These are phyloP conservation scores for Osmanthus fragrans DNA, from an alignment of 257 asterid species.

Conservation along the genomic window DNA sequence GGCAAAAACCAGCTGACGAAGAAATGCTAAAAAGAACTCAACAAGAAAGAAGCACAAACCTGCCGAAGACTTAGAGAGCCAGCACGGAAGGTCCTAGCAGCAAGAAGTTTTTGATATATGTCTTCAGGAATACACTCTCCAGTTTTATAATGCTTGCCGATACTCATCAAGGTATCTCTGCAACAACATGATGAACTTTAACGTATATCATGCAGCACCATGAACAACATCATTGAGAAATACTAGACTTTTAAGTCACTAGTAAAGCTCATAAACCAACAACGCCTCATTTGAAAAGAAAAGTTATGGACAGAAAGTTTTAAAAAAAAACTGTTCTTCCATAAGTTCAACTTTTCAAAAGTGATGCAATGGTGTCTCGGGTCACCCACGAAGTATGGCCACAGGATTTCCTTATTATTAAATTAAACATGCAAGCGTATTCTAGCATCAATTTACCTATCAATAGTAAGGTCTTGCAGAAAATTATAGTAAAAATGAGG, in stretches of 20 bases:
- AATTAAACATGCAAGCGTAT: not conserved
- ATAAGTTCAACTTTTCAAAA: not conserved
- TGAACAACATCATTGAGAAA: not conserved
- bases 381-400: not conserved
- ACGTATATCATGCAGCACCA: not conserved
- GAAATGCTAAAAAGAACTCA: not conserved
- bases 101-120: conserved; percentile 89
- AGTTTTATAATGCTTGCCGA: conserved; percentile 96
- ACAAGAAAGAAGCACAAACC: conserved; percentile 43
- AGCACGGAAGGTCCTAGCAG: conserved; percentile 98
- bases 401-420: no score
- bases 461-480: not conserved
- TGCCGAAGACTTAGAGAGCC: conserved; percentile 94
- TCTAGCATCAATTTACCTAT: not conserved
- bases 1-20: not conserved
- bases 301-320: not conserved
- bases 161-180: conserved; percentile 95
- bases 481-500: not conserved
- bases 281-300: not conserved
- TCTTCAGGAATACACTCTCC: conserved; percentile 92
- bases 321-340: not conserved
- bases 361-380: not conserved
- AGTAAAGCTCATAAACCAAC: not conserved
- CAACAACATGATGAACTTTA: conserved; percentile 22
- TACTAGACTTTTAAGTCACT: not conserved